phyloP scores from a whole-genome alignment of 78 protist genomes.

The Paratrimastix pyriformis region DNA sequence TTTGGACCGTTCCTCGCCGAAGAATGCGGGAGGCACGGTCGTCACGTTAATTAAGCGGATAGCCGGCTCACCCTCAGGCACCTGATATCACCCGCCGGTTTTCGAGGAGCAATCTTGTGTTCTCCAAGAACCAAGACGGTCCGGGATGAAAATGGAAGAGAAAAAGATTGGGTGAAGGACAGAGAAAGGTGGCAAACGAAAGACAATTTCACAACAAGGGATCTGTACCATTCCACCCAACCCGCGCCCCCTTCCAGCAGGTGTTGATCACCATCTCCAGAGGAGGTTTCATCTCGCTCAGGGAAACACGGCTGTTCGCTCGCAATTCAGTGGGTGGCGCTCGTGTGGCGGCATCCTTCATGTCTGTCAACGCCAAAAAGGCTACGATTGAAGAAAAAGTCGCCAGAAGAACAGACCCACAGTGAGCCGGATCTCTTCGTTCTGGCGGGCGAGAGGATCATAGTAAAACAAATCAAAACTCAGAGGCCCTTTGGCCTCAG shows the following conservation, averaged over 20 bases:
- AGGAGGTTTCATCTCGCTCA: not conserved
- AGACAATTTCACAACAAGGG: not conserved
- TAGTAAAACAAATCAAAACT: not conserved
- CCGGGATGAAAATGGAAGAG: too few relatives aligned
- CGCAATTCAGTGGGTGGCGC: constrained; percentile 11
- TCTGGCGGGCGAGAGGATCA: constrained; percentile 11
- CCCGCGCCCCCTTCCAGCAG: not conserved
- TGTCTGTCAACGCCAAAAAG: not conserved
- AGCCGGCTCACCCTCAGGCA: too few relatives aligned
- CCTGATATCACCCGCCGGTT: too few relatives aligned
- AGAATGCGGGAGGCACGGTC: too few relatives aligned
- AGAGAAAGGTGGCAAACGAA: too few relatives aligned
- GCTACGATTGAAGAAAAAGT: not conserved
- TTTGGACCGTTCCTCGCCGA: too few relatives aligned
- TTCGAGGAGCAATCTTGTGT: too few relatives aligned
- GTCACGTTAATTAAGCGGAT: too few relatives aligned
- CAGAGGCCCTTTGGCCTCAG: not conserved
- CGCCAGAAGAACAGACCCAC: not conserved
- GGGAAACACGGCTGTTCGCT: not conserved
- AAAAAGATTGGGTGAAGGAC: too few relatives aligned
- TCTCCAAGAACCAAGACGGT: too few relatives aligned
- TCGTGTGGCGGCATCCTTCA: not conserved
- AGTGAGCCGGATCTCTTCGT: constrained; percentile 17
- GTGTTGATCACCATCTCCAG: too few relatives aligned
- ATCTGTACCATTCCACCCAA: constrained; percentile 1